Evolutionary conservation across 495 filamentous ascomycete genomes (phyloP).

Genomic region (Xylaria flabelliformis): DNA sequence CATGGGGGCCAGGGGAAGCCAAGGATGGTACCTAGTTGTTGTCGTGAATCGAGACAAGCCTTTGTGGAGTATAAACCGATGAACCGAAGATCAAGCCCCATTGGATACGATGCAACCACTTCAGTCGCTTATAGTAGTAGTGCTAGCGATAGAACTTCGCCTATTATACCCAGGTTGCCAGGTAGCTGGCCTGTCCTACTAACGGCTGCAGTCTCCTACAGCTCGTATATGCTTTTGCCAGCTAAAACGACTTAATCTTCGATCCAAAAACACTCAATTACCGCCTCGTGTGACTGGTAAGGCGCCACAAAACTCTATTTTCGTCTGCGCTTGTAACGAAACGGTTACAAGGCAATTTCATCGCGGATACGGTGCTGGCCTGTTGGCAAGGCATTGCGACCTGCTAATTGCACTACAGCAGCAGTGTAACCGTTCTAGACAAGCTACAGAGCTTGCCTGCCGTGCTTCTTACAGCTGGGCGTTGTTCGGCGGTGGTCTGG

Average conservation of each 20-base stretch:
- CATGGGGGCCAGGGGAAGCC: slow-evolving; percentile 6
- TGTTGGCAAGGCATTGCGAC: slow-evolving; percentile 1
- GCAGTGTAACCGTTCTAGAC: slow-evolving; percentile 17
- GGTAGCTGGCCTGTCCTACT: background rate
- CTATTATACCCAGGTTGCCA: background rate
- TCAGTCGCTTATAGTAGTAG: background rate
- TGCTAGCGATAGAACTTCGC: slow-evolving; percentile 18
- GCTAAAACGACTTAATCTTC: background rate
- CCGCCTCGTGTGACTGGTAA: background rate
- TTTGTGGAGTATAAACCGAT: background rate
- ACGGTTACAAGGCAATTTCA: background rate
- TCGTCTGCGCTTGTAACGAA: background rate
- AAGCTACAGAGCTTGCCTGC: slow-evolving; percentile 19
- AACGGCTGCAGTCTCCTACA: background rate
- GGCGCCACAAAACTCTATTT: background rate
- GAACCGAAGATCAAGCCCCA: slow-evolving; percentile 25
- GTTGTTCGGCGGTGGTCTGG: slow-evolving; percentile 24
- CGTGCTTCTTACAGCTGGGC: slow-evolving; percentile 14
- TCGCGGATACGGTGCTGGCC: slow-evolving; percentile 2
- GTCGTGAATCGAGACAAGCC: slow-evolving; percentile 11
- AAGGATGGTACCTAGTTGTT: background rate
- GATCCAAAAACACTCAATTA: background rate
- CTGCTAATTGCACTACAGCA: background rate
- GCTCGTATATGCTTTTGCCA: background rate
- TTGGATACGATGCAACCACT: slow-evolving; percentile 10